Evolutionary conservation across 345 rosid species (phyloP).

Genomic region (Pistacia integerrima): DNA sequence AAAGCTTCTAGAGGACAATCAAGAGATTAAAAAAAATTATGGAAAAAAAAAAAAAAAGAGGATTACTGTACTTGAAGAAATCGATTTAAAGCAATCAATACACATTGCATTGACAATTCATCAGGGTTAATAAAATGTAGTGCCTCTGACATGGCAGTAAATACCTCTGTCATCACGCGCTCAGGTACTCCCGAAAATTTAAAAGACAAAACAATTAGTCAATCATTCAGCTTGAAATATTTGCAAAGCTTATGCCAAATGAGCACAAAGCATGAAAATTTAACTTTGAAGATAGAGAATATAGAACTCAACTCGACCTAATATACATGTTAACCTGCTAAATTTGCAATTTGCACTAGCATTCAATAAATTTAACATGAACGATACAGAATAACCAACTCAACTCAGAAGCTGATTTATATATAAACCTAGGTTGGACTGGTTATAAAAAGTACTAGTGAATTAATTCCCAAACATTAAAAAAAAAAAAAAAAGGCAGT

Average conservation of each 20-base stretch:
- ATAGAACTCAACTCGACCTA: not conserved
- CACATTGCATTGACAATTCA: constrained; percentile 94
- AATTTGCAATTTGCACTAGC: not conserved
- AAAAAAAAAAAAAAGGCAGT: too few relatives aligned
- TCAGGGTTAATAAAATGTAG: constrained; percentile 91
- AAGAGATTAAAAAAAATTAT: not conserved
- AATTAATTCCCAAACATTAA: too few relatives aligned
- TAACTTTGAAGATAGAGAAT: not conserved
- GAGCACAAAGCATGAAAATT: constrained; percentile 3
- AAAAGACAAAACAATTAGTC: constrained; percentile 9
- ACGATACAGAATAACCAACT: not conserved
- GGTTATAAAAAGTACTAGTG: not conserved
- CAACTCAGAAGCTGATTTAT: not conserved
- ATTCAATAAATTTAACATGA: constrained; percentile 1
- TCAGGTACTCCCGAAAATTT: constrained; percentile 76
- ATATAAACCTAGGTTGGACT: not conserved
- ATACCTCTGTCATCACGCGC: constrained; percentile 92
- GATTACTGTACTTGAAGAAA: constrained; percentile 78
- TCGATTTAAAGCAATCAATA: constrained; percentile 87
- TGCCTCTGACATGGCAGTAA: constrained; percentile 98
- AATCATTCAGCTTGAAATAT: constrained; percentile 4
- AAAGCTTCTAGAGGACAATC: not conserved
- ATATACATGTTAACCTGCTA: not conserved
- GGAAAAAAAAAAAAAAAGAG: not conserved
- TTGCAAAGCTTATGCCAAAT: not conserved